Evolutionary conservation across 805 yeast genomes (phyloP).

Genomic region (Starmera quercuum): DNA sequence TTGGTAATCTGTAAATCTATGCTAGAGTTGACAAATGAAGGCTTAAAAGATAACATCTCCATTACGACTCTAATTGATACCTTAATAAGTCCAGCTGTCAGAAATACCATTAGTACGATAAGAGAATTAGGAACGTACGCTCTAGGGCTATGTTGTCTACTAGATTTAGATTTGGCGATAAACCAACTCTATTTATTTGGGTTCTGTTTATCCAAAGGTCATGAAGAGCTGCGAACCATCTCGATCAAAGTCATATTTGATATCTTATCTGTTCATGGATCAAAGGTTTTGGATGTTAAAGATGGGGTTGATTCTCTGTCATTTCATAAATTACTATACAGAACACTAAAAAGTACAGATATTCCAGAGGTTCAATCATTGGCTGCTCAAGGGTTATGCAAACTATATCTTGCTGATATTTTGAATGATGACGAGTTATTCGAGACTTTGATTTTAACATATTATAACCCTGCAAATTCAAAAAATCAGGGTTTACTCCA

Average conservation of each 20-base stretch:
- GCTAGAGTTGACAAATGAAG: constrained; percentile 58
- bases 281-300: constrained; percentile 51
- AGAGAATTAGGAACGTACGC: constrained; percentile 64
- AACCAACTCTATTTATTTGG: constrained; percentile 61
- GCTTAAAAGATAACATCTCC: constrained; percentile 57
- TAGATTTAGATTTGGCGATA: constrained; percentile 59
- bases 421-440: constrained; percentile 63
- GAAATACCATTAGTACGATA: constrained; percentile 44
- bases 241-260: constrained; percentile 72
- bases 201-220: constrained; percentile 60
- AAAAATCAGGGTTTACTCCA: constrained; percentile 65
- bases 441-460: constrained; percentile 63
- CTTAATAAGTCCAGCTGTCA: constrained; percentile 74
- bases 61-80: constrained; percentile 65
- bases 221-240: constrained; percentile 50
- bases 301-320: constrained; percentile 59
- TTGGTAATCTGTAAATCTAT: constrained; percentile 61
- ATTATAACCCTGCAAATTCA: constrained; percentile 63
- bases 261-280: constrained; percentile 71
- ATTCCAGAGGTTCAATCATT: constrained; percentile 65
- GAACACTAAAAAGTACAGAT: constrained; percentile 48
- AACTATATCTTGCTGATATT: constrained; percentile 70
- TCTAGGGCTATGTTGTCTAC: constrained; percentile 70
- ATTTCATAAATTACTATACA: constrained; percentile 62
- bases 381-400: constrained; percentile 83